Evolutionary conservation across 225 moss, liverwort and hornwort species (phyloP).

Genomic region (Pleurozium schreberi): DNA sequence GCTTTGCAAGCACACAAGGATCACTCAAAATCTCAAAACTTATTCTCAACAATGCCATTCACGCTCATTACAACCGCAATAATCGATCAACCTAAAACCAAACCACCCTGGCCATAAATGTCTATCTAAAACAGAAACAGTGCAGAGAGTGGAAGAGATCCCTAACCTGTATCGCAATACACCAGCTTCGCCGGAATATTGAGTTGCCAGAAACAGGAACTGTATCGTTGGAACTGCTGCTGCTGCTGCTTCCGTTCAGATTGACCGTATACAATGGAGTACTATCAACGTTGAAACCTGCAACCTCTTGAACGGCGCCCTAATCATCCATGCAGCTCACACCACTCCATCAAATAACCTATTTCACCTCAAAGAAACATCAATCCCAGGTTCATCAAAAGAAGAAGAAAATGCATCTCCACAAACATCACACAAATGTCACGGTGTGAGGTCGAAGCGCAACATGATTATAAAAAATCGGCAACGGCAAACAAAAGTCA

Average conservation of each 20-base stretch:
- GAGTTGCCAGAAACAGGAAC: background rate
- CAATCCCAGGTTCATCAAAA: background rate
- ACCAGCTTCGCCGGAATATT: constrained; percentile 5
- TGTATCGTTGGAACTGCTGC: background rate
- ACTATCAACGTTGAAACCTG: constrained; percentile 11
- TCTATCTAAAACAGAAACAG: background rate
- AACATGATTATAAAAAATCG: background rate
- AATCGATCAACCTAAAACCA: background rate
- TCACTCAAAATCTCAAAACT: background rate
- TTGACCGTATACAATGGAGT: constrained; percentile 17
- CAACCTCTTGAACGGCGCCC: background rate
- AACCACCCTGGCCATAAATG: background rate
- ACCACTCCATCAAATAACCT: background rate
- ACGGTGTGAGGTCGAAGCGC: background rate
- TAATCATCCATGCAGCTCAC: background rate
- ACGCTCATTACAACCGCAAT: background rate
- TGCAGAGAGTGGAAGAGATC: background rate
- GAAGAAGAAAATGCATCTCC: background rate
- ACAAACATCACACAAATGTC: background rate
- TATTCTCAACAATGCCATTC: background rate
- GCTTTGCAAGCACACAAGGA: background rate
- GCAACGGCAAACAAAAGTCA: background rate
- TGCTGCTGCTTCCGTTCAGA: constrained; percentile 5
- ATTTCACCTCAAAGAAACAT: background rate
- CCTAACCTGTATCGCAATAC: constrained; percentile 21